Evolutionary conservation across 2,329 filamentous ascomycete genomes (phyloP), one percentile per base, ranked within the genome.

Genomic region (Hysterium pulicare): DNA sequence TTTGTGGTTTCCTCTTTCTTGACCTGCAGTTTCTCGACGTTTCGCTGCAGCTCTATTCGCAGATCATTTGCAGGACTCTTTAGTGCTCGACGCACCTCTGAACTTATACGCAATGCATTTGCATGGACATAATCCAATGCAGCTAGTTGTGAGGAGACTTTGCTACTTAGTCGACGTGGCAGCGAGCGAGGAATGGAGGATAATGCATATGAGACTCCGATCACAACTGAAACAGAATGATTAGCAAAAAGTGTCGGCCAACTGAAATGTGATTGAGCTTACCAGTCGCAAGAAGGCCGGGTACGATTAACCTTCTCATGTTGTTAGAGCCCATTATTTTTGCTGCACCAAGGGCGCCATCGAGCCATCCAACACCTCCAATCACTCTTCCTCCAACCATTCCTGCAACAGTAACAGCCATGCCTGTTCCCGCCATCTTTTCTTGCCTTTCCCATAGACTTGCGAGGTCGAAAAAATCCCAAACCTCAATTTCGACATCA

Each of bases 111-210:
- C 15, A 79, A 75, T 33, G 90, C 82, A 71, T 98, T 98, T 51
- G 81, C 71, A 67, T 98, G 93, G 1, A 93, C 87, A 62, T 97
- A 98, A 71, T 98, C 93, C 59, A 95, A 82, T 15, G 86, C 79
- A 6, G 79, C 73, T 28, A 98, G 82, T 57, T 90, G 87, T 23
- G 81, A 74, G 2, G 89, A 84, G 45, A 98, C 86, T 71, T 97
- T 97, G 59, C 78, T 78, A 32, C 86, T 85, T 5, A 98, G 80
- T 9, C 90, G 89, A 40, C 84, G 85, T 2, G 93, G 93, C 0
- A 98, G 81, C 1, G 91, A 93, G 41, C 85, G 81, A 16, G 93
- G 93, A 50, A 98, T 94, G 50, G 91, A 87, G 44, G 84, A 83
- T 19, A 98, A 72, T 44, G 95, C 75, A 65, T 95, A 97, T 46